Evolutionary conservation across 73 alveolate genomes (phyloP).

Genomic region (Paramecium octaurelia): DNA sequence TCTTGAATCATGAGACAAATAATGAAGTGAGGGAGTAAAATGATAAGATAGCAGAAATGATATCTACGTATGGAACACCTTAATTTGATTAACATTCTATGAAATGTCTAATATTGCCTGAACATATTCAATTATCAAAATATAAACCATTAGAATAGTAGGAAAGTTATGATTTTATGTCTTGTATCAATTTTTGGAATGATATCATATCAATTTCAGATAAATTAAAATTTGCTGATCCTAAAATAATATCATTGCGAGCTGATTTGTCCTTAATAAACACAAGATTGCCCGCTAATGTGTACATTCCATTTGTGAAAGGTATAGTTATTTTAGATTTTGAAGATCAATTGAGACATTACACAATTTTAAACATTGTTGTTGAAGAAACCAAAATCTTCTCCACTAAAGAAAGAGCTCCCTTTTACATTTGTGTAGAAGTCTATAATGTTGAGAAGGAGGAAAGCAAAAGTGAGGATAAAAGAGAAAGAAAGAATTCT

Average conservation of each 20-base stretch:
- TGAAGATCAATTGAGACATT: constrained; percentile 49
- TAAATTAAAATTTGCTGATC: constrained; percentile 58
- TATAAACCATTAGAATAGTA: not conserved
- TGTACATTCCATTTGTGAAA: constrained; percentile 73
- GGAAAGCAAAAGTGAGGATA: not conserved
- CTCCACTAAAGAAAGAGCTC: constrained; percentile 75
- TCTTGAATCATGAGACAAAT: constrained; percentile 14
- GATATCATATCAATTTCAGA: constrained; percentile 56
- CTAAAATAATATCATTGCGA: constrained; percentile 55
- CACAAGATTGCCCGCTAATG: constrained; percentile 68
- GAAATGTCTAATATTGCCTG: constrained; percentile 16
- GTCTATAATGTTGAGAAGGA: constrained; percentile 59
- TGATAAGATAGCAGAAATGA: not conserved
- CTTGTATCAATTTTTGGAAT: constrained; percentile 49
- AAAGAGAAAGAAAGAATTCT: constrained; percentile 27
- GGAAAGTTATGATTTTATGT: constrained; percentile 6
- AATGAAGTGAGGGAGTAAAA: not conserved
- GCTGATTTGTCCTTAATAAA: constrained; percentile 61
- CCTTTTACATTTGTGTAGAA: constrained; percentile 72
- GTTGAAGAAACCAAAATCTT: constrained; percentile 65
- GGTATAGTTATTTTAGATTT: not conserved
- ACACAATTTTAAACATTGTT: constrained; percentile 63
- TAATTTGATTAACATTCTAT: not conserved
- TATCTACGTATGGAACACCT: constrained; percentile 53
- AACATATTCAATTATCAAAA: constrained; percentile 10